Conservation (phyloP, 805 yeast genomes). For the Candida piceae region DNA sequence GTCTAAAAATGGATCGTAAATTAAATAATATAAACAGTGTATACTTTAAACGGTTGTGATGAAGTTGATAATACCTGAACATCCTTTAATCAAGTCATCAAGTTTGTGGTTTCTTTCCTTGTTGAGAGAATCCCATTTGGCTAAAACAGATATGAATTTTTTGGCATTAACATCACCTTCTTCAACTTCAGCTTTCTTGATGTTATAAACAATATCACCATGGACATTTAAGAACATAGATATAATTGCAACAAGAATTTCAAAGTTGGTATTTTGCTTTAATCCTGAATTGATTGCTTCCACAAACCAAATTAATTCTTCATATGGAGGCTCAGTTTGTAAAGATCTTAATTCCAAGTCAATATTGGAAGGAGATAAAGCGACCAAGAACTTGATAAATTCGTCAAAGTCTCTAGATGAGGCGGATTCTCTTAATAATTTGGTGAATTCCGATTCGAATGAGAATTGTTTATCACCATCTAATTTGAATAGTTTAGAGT, state of each 20-base stretch:
- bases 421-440: constrained; percentile 50
- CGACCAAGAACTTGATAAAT: constrained; percentile 52
- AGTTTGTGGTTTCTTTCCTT: constrained; percentile 39
- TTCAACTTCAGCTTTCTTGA: constrained; percentile 13
- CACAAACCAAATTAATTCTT: constrained; percentile 62
- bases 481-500: constrained; percentile 30
- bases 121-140: constrained; percentile 42
- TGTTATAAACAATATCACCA: constrained; percentile 61
- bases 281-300: constrained; percentile 63
- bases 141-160: constrained; percentile 37
- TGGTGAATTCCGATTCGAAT: constrained; percentile 75
- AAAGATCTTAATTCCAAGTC: constrained; percentile 87
- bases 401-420: constrained; percentile 35
- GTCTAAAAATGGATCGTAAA: too few relatives aligned
- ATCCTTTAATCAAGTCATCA: constrained; percentile 69
- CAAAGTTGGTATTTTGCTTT: constrained; percentile 54
- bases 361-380: constrained; percentile 67
- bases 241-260: constrained; percentile 77
- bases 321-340: constrained; percentile 57
- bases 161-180: constrained; percentile 26
- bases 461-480: constrained; percentile 33
- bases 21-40: background rate
- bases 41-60: constrained; percentile 35
- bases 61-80: constrained; percentile 72
- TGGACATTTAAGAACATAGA: constrained; percentile 70